Evolutionary conservation across 192 early-diverging fungal genomes (phyloP), one percentile per base, ranked within the genome.

Genomic region (Backusella psychrophila): DNA sequence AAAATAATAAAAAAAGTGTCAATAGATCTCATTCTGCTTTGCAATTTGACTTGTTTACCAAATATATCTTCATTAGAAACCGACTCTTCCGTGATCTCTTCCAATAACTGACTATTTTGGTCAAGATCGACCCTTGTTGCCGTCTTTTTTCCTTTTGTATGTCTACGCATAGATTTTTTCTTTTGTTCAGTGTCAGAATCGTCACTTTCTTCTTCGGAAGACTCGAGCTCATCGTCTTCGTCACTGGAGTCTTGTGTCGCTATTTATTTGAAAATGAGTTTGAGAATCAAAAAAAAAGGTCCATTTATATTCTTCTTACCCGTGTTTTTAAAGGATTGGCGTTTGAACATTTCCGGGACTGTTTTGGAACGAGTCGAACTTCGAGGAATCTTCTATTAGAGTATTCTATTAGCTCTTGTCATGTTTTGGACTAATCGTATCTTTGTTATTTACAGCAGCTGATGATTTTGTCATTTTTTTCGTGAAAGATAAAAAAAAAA

Each of bases 151-250:
- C 63, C 41, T 31, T 31, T 36, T 56, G 8, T 56, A 14, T 11
- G 26, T 73, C 26, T 49, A 19, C 42, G 21, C 15, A 11, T 9
- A 8, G 26, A 21, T 41, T 52, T 23, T 59, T 36, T 56, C 35
- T 39, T 74, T 33, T 63, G 53, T 63, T n/a, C 34, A 29, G 33
- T 36, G 19, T 74, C 72, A 26, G 19, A 21, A 19, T 75, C 74
- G 26, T 65, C 67, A n/a, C 36, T 41, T 17, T 66, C 66, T 8
- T 19, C 46, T 33, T 68, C 81, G 34, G 14, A 36, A 31, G 80
- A 83, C 17, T 80, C 79, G 0, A 80, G 65, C 5, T 80, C 80
- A 7, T 81, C 80, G 71, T 65, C 74, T 68, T 74, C 72, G 3
- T 75, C 78, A 21, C 66, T 59, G 14, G 33, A 49, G 2, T 41